Base-by-base conservation (phyloP, 2,329 filamentous ascomycete genomes). In the Monosporascus ibericus region DNA sequence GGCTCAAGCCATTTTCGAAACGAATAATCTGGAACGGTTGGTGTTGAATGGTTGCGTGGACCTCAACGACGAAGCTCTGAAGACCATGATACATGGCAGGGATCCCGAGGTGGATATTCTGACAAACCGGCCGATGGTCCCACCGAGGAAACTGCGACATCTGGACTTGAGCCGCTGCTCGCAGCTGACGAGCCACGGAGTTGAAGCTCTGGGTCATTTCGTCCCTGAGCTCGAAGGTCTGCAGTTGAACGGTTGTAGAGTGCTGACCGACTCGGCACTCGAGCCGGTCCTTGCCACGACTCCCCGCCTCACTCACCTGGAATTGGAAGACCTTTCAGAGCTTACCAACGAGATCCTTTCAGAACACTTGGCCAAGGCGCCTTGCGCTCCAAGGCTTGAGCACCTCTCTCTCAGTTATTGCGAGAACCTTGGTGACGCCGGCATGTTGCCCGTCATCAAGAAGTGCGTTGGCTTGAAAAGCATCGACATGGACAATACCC, bases 351-450 rank as follows among this genome's bases (percentile, higher is more conserved):
- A 75, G 4, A 74, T 90, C 1, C 73, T 96, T 3, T 79, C 79
- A 0, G 79, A 90, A 51, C 82, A 87, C 55, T 76, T 99, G 7
- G 85, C 90, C 47, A 86, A 83, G 60, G 81, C 90, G 0, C 86
- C 90, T 0, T 95, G 90, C 65, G 86, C 86, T 0, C 70, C 78
- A 1, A 76, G 72, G 22, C 76, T 99, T 6, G 79, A 87, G 59
- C 91, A 96, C 65, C 78, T 97, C 6, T 92, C 90, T 50, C 80
- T 97, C 60, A 92, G 90, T 63, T 95, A 91, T 68, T 99, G 94
- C 67, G 92, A 95, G 67, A 84, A 81, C 51, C 71, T 99, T 2
- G 85, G 90, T 24, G 94, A 97, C 65, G 73, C 77, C 0, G 92
- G 92, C 52, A 87, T 96, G 81, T 76, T 96, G 0, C 88, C 88